Conservation (phyloP, 192 early-diverging fungal species). For the Mortierella hygrophila region DNA sequence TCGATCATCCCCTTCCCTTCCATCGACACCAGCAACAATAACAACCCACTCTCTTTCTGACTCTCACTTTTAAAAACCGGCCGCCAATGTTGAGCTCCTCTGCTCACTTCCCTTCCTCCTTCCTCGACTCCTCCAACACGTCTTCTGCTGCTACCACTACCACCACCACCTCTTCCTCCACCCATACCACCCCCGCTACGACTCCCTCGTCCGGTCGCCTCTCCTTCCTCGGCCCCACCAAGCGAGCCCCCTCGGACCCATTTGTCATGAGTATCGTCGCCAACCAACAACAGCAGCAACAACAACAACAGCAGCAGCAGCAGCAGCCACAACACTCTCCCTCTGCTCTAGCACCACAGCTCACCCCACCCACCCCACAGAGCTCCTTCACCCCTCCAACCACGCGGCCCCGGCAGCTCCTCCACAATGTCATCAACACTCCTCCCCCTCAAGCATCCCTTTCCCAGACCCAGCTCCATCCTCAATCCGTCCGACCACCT, state of each 20-base stretch:
- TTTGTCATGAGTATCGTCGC: conserved; percentile 23
- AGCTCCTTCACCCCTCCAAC: conserved; percentile 52
- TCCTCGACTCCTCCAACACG: neutral
- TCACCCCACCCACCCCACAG: conserved; percentile 21
- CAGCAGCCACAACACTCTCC: conserved; percentile 2
- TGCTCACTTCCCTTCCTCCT: neutral
- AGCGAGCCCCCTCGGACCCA: conserved; percentile 17
- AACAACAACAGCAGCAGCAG: conserved; percentile 2
- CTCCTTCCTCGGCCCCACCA: conserved; percentile 31
- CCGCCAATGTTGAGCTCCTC: conserved; percentile 14
- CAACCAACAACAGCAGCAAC: conserved; percentile 5
- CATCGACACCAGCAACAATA: neutral
- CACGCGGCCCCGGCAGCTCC: conserved; percentile 46
- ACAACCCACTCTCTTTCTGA: neutral
- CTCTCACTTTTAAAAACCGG: neutral
- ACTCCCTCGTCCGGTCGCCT: neutral
- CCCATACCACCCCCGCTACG: neutral
- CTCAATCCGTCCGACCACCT: conserved; percentile 17
- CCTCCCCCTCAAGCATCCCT: conserved; percentile 28
- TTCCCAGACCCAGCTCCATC: conserved; percentile 50
- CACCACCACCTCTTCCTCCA: neutral
- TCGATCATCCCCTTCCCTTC: neutral
- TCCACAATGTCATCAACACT: conserved; percentile 58
- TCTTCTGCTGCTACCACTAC: neutral
- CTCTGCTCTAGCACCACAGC: conserved; percentile 4